Evolutionary conservation across 257 asterid genomes (phyloP).

Genomic region (Solanum medicagineum): DNA sequence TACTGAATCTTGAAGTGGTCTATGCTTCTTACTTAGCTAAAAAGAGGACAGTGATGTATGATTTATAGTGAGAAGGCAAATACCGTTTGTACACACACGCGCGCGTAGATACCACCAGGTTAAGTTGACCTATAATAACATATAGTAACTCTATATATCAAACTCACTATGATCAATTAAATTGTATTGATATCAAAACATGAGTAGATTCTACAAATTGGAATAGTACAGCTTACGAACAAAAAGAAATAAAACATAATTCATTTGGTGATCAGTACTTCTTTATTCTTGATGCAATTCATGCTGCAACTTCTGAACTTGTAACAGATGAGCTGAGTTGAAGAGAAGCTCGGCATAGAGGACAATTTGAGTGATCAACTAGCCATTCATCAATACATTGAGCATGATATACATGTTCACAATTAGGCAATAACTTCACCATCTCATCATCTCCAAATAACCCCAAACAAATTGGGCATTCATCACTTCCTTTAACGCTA

Average conservation of each 20-base stretch:
- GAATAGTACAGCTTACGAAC: not conserved
- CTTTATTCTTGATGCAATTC: not conserved
- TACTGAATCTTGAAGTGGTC: not conserved
- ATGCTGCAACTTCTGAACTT: not conserved
- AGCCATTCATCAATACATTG: slow-evolving; percentile 18
- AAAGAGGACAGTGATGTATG: too few species aligned
- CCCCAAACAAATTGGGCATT: slow-evolving; percentile 18
- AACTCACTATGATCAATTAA: not conserved
- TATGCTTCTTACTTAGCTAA: not conserved
- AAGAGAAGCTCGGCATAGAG: slow-evolving; percentile 14
- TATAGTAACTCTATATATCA: not conserved
- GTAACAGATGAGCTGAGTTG: not conserved
- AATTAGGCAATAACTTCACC: slow-evolving; percentile 11
- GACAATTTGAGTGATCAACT: slow-evolving; percentile 6
- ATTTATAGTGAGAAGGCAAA: too few species aligned
- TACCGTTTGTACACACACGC: too few species aligned
- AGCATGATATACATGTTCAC: slow-evolving; percentile 9
- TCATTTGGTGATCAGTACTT: not conserved
- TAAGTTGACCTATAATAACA: not conserved
- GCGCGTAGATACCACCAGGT: not conserved
- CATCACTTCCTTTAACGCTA: not conserved
- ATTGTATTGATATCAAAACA: not conserved
- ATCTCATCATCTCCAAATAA: slow-evolving; percentile 5
- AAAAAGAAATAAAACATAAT: not conserved
- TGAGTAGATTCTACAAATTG: not conserved